These are phyloP conservation scores for Penicillium decumbens DNA, from an alignment of 2,329 filamentous ascomycete species.

Conservation along the genomic window DNA sequence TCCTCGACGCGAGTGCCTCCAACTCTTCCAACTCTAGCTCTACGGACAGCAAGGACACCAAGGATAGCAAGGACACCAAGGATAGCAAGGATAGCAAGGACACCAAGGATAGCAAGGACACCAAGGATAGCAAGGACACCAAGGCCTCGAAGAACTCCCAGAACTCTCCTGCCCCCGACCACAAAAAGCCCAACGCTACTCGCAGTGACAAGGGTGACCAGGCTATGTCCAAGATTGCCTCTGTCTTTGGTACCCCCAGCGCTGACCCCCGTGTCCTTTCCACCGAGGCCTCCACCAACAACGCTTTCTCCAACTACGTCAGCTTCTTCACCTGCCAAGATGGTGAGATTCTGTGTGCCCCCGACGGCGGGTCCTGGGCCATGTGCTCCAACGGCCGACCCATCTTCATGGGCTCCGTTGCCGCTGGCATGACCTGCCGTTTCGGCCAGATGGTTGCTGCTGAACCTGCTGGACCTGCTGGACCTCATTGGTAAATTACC, in stretches of 20 bases:
- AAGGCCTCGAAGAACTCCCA: slow-evolving; percentile 1
- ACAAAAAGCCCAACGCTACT: slow-evolving; percentile 15
- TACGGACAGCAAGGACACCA: slow-evolving; percentile 5
- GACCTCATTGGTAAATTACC: neutral
- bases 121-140: neutral
- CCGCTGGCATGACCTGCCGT: slow-evolving; percentile 34
- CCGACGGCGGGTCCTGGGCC: slow-evolving; percentile 31
- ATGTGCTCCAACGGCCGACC: slow-evolving; percentile 31
- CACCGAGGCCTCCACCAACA: slow-evolving; percentile 16
- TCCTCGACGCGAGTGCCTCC: slow-evolving; percentile 20
- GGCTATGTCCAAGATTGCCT: slow-evolving; percentile 13
- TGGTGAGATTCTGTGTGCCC: slow-evolving; percentile 33
- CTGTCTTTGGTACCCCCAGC: slow-evolving; percentile 9
- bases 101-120: slow-evolving; percentile 4
- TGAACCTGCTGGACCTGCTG: neutral
- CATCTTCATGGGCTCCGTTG: slow-evolving; percentile 38
- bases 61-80: neutral
- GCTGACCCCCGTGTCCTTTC: slow-evolving; percentile 7
- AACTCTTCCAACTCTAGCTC: slow-evolving; percentile 9
- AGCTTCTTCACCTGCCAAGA: slow-evolving; percentile 18
- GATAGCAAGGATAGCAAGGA: slow-evolving; percentile 8
- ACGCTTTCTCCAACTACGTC: slow-evolving; percentile 16
- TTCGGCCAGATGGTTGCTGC: slow-evolving; percentile 22
- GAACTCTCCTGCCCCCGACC: slow-evolving; percentile 1
- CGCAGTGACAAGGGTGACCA: slow-evolving; percentile 7